Base-by-base conservation (phyloP, 768 basidiomycete species). In the Suillus tomentosus region DNA sequence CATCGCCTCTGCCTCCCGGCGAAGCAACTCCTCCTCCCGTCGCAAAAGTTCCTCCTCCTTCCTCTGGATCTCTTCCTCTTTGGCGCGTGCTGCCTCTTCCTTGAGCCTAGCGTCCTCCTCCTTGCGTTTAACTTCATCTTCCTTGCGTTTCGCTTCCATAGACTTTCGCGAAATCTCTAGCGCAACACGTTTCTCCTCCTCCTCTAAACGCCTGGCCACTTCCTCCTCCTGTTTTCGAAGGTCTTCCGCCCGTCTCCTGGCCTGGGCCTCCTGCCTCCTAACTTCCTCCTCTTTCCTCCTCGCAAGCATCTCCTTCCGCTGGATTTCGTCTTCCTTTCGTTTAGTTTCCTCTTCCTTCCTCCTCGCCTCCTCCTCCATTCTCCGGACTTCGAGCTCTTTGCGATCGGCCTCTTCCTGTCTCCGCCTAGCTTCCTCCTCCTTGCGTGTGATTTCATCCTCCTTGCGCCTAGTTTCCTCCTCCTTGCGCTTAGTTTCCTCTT, bases 21-120 rank as follows among this genome's bases (percentile, higher is more conserved):
- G 74, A 60, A 62, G 68, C 17, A 72, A 65, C 22, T 74, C 79
- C 59, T 76, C 77, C 55, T 79, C 78, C 60, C 65, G 68, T n/a
- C 69, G 71, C 36, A 45, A 68, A 10, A 73, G 65, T 34, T 74
- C 72, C 22, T 71, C 76, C 61, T 78, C 73, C 42, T 69, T 70
- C 64, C 11, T 67, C 61, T 45, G 67, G 51, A 71, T 48, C 34
- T 72, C 70, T 19, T 70, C 71, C 60, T 76, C 74, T 63, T 71
- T 76, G 64, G 51, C 66, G 53, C 61, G 68, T 2, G 70, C 62
- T 22, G 69, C 70, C 61, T 73, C 75, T 50, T 64, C 69, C 59
- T 64, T 72, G 3, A 65, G 63, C 8, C 43, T 66, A 36, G 67
- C 66, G 43, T 77, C 77, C 60, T 76, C 74, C 27, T 65, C 62